phyloP scores from a whole-genome alignment of 768 basidiomycete species.

The Cystofilobasidium bisporidii region DNA sequence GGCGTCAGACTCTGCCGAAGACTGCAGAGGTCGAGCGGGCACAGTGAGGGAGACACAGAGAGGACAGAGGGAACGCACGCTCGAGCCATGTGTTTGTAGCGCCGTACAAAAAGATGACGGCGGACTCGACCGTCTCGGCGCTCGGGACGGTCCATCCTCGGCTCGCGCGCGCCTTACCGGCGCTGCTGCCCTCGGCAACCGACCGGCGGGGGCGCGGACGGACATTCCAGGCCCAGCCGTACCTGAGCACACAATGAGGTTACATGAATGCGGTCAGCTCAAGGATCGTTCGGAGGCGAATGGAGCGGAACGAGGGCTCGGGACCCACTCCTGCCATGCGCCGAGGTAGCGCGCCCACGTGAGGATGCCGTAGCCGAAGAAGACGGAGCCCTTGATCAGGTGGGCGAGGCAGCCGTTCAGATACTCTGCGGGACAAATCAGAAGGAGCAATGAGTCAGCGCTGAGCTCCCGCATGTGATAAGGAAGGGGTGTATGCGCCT shows the following conservation, averaged over 20 bases:
- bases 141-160: constrained; percentile 29
- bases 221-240: constrained; percentile 94
- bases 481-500: too few species aligned
- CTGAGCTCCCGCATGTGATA: not conserved
- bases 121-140: constrained; percentile 42
- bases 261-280: too few species aligned
- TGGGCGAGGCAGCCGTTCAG: constrained; percentile 74
- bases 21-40: too few species aligned
- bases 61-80: constrained; percentile 40
- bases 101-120: constrained; percentile 72
- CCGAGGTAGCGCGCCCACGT: constrained; percentile 93
- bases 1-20: too few species aligned
- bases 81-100: constrained; percentile 95
- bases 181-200: not conserved
- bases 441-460: not conserved
- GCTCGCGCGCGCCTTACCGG: not conserved
- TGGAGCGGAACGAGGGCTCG: not conserved
- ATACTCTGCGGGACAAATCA: constrained; percentile 41
- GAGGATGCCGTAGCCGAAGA: constrained; percentile 80
- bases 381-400: constrained; percentile 81
- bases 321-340: constrained; percentile 49
- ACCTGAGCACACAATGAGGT: constrained; percentile 39
- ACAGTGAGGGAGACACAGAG: not conserved
- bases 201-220: constrained; percentile 41
- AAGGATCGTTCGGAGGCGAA: too few species aligned